These are phyloP conservation scores for Salvia splendens DNA, from an alignment of 257 asterid species.

Conservation along the genomic window DNA sequence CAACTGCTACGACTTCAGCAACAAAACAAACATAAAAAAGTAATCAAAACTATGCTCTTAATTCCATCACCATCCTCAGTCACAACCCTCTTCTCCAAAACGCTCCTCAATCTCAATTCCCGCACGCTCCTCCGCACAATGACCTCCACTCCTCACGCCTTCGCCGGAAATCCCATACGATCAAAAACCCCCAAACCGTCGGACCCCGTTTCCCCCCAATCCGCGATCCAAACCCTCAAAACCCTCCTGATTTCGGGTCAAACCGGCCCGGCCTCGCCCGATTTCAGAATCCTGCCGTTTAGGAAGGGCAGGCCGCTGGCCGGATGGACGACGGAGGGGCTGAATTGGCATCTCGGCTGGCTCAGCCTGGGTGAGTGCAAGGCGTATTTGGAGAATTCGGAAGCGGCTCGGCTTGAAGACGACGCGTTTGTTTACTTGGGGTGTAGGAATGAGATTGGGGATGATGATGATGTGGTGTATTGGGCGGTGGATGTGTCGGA, in stretches of 20 bases:
- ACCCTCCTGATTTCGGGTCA: constrained; percentile 53
- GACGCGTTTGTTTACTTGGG: constrained; percentile 81
- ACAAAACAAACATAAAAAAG: background rate
- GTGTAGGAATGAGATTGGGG: constrained; percentile 50
- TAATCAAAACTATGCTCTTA: constrained; percentile 24
- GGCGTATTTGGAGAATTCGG: constrained; percentile 59
- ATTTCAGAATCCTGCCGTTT: constrained; percentile 80
- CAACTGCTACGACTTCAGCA: background rate
- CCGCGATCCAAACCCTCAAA: constrained; percentile 71
- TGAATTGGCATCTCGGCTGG: constrained; percentile 82
- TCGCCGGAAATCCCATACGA: constrained; percentile 74
- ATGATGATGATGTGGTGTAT: constrained; percentile 62
- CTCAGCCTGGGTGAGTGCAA: constrained; percentile 67
- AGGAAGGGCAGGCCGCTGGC: constrained; percentile 82
- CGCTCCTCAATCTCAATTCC: constrained; percentile 25
- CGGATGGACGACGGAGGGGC: constrained; percentile 54
- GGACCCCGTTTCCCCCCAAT: constrained; percentile 70
- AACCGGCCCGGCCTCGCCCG: constrained; percentile 48
- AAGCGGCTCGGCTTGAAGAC: constrained; percentile 55
- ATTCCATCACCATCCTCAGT: constrained; percentile 27
- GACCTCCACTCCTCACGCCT: constrained; percentile 57
- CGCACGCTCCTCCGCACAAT: constrained; percentile 33
- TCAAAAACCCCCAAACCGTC: constrained; percentile 59
- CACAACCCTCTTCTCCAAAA: constrained; percentile 34
- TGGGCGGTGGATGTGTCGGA: constrained; percentile 94